Base-by-base conservation (phyloP, 768 basidiomycete genomes). In the Rubroboletus satanas region DNA sequence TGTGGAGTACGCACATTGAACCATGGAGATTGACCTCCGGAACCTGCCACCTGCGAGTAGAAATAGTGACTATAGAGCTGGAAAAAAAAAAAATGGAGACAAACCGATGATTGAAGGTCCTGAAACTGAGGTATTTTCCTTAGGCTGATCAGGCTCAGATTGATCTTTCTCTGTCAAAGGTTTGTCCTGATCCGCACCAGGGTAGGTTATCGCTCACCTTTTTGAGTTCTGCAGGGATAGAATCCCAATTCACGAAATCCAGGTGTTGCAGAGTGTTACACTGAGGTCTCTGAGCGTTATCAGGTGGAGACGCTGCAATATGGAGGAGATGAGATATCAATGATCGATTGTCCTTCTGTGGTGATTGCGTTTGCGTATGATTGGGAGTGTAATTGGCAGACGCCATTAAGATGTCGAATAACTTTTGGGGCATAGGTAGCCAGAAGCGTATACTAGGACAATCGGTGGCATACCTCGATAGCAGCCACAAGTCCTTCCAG, bases 401-500 rank as follows among this genome's bases (percentile, higher is more conserved):
- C 8, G 28, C n/a, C 61, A 58, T 64, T 8, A 75, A 58, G n/a
- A 65, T 56, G 51, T 78, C 75, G 58, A 74, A 66, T 73, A 77
- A 36, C 75, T 76, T 44, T 60, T 74, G 76, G 58, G 77, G 79
- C 37, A 15, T 48, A 35, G 57, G 38, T 39, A 46, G 21, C n/a
- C 29, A 41, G 45, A 45, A 33, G 10, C 5, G 14, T 21, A 28
- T 14, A 32, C 3, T n/a, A 18, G 45, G 26, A 42, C 18, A n/a
- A n/a, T 41, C 14, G n/a, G 15, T 4, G 12, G 21, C 73, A 51
- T 50, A 88, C 87, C 77, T 90, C 87, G 23, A 89, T 69, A 32
- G 82, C 83, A 17, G 87, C 83, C 14, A 86, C 83, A 12, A 88
- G 66, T 8, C 84, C 88, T 54, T 90, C 88, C 7, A 90, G 70